These are phyloP conservation scores for Naegleria lovaniensis DNA, from an alignment of 208 protist species.

Conservation along the genomic window DNA sequence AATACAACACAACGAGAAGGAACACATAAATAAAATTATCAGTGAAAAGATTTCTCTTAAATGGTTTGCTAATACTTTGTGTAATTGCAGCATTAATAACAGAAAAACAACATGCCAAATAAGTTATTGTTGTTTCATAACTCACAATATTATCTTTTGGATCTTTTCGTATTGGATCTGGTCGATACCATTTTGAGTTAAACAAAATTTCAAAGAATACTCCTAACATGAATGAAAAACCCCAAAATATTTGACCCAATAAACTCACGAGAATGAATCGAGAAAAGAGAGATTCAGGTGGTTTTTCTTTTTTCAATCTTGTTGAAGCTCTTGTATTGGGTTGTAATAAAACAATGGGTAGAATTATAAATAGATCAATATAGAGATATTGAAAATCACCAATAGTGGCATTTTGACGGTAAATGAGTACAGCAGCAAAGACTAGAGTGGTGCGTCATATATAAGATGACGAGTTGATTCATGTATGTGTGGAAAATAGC, in stretches of 20 bases:
- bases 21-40: background rate
- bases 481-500: too few species aligned
- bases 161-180: background rate
- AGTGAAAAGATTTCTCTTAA: background rate
- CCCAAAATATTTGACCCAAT: background rate
- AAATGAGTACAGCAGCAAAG: slow-evolving; percentile 8
- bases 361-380: slow-evolving; percentile 4
- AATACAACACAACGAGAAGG: background rate
- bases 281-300: slow-evolving; percentile 22
- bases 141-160: background rate
- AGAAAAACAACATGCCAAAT: background rate
- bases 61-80: background rate
- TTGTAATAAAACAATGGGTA: slow-evolving; percentile 16
- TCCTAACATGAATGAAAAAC: background rate
- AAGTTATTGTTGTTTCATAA: slow-evolving; percentile 24
- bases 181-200: background rate
- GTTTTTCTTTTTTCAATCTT: slow-evolving; percentile 1
- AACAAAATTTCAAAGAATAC: background rate
- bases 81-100: background rate
- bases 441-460: too few species aligned
- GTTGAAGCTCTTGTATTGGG: background rate
- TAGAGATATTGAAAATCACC: slow-evolving; percentile 14
- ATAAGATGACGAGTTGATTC: too few species aligned
- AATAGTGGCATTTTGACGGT: background rate
- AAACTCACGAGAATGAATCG: slow-evolving; percentile 7